Percentiles rank a stretch among this genome's conserved stretches.
Conservation (phyloP, 176 grass and related monocot species). For the Cocos nucifera region DNA sequence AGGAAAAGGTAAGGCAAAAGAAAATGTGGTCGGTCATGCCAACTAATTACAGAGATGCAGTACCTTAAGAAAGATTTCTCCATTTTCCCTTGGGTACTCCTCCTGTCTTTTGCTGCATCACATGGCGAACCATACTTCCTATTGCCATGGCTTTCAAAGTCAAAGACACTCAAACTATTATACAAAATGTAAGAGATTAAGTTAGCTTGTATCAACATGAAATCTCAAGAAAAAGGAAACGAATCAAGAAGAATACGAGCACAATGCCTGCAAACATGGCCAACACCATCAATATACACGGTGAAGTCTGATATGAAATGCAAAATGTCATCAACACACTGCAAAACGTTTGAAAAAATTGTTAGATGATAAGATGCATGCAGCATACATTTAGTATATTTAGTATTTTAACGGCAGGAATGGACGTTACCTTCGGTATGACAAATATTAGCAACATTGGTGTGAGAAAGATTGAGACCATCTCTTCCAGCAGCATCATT, state of each 20-base stretch:
- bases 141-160: conserved; percentile 90
- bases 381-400: conserved; percentile 4
- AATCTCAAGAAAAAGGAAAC: too few species aligned
- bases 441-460: conserved; percentile 86
- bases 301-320: conserved; percentile 94
- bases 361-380: background rate
- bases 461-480: conserved; percentile 86
- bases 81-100: conserved; percentile 97
- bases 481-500: conserved; percentile 95
- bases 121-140: conserved; percentile 82
- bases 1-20: too few species aligned
- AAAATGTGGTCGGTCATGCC: too few species aligned
- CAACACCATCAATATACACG: conserved; percentile 85
- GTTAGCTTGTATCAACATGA: too few species aligned
- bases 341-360: conserved; percentile 12
- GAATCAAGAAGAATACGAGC: conserved; percentile 19
- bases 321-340: conserved; percentile 92
- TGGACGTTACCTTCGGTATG: conserved; percentile 69
- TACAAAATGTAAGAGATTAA: background rate
- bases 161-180: conserved; percentile 73
- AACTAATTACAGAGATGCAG: too few species aligned
- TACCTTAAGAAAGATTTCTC: conserved; percentile 99
- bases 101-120: conserved; percentile 44
- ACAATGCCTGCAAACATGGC: conserved; percentile 87
- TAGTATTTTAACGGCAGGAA: conserved; percentile 2